phyloP scores from a whole-genome alignment of 2,329 filamentous ascomycete genomes.

The Venturia nashicola region DNA sequence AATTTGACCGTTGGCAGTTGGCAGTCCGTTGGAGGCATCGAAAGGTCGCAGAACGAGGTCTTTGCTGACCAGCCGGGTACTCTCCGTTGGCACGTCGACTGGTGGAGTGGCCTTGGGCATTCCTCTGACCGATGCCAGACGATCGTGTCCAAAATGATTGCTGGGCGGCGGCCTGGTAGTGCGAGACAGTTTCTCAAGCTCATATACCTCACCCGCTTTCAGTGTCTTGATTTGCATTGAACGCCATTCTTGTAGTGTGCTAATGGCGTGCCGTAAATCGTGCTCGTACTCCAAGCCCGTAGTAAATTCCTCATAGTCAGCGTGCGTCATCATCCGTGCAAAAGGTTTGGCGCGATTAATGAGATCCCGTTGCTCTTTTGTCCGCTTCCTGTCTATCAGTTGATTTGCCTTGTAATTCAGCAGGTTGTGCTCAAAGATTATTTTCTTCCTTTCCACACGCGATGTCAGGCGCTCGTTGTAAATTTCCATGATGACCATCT shows the following conservation, averaged over 20 bases:
- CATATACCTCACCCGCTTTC: constrained; percentile 80
- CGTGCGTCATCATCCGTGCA: constrained; percentile 88
- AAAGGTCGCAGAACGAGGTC: constrained; percentile 54
- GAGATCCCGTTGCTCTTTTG: constrained; percentile 86
- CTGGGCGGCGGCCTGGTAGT: constrained; percentile 53
- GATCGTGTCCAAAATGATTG: constrained; percentile 60
- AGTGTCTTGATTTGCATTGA: constrained; percentile 73
- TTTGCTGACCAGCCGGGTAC: constrained; percentile 64
- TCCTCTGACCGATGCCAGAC: constrained; percentile 56
- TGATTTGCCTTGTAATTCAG: constrained; percentile 89
- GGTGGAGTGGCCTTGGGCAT: constrained; percentile 52
- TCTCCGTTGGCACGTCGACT: constrained; percentile 59
- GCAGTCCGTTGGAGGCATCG: neutral
- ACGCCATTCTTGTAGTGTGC: constrained; percentile 90
- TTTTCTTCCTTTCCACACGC: constrained; percentile 86
- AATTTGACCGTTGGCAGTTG: constrained; percentile 22
- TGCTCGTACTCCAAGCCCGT: constrained; percentile 82
- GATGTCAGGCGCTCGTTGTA: constrained; percentile 89
- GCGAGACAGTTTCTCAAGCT: constrained; percentile 70
- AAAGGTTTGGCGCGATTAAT: constrained; percentile 92
- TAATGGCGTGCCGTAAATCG: constrained; percentile 78
- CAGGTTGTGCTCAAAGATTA: constrained; percentile 89
- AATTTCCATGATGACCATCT: constrained; percentile 96
- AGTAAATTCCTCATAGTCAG: constrained; percentile 78
- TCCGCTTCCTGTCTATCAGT: constrained; percentile 82